phyloP scores from a whole-genome alignment of 192 early-diverging fungal genomes.

The Coemansia sp. region DNA sequence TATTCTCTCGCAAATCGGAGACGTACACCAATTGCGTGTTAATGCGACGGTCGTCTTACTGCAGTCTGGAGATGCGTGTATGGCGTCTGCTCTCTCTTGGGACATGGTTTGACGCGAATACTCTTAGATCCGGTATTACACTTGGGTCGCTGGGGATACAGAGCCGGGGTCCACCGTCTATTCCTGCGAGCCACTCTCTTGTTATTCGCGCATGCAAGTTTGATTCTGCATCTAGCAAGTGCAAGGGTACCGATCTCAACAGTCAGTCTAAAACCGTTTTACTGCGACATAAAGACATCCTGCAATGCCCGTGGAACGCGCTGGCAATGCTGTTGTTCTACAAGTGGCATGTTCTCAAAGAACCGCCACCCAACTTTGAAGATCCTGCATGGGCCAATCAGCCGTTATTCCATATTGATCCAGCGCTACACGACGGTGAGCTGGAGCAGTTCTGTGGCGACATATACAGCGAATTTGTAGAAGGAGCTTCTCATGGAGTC shows the following conservation, averaged over 20 bases:
- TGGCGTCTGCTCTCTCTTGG: slow-evolving; percentile 38
- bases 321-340: slow-evolving; percentile 42
- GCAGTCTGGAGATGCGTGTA: slow-evolving; percentile 48
- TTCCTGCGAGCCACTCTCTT: slow-evolving; percentile 2
- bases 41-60: slow-evolving; percentile 43
- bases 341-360: slow-evolving; percentile 47
- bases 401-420: slow-evolving; percentile 32
- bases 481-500: not conserved
- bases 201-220: slow-evolving; percentile 5
- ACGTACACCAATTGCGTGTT: slow-evolving; percentile 34
- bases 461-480: slow-evolving; percentile 30
- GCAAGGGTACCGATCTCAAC: not conserved
- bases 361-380: slow-evolving; percentile 42
- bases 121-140: slow-evolving; percentile 24
- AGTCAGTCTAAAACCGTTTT: slow-evolving; percentile 23
- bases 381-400: slow-evolving; percentile 26
- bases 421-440: slow-evolving; percentile 16
- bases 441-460: slow-evolving; percentile 23
- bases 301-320: slow-evolving; percentile 53
- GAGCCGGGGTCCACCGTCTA: not conserved
- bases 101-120: slow-evolving; percentile 37
- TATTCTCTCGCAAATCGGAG: slow-evolving; percentile 31
- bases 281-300: slow-evolving; percentile 21
- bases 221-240: not conserved
- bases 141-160: slow-evolving; percentile 40